A percentile compares a stretch with the other conserved stretches of the same genome.
These are phyloP conservation scores for Cercospora berteroae DNA, from an alignment of 2,329 filamentous ascomycete species.

Conservation along the genomic window DNA sequence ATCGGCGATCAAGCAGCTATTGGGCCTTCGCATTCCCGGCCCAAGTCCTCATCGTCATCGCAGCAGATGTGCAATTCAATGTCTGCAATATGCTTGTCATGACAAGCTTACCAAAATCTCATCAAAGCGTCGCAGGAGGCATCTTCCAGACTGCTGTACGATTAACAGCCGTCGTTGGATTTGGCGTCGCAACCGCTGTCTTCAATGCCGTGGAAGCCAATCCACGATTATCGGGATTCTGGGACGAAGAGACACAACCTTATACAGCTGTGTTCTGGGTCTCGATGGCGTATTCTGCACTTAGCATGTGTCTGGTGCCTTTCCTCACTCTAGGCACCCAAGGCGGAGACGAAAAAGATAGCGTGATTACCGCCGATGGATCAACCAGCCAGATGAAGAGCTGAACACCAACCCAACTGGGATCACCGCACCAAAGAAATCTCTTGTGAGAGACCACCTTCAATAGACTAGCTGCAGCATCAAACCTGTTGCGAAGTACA, in stretches of 20 bases:
- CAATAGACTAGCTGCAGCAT: too few relatives aligned
- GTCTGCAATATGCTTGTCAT: slow-evolving; percentile 15
- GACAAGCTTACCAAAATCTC: slow-evolving; percentile 11
- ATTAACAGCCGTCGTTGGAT: slow-evolving; percentile 5
- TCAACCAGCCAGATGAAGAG: background rate
- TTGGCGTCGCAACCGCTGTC: slow-evolving; percentile 7
- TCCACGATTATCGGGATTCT: background rate
- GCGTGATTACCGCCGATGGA: background rate
- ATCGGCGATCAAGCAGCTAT: slow-evolving; percentile 7
- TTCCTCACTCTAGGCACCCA: slow-evolving; percentile 9
- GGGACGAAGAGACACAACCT: slow-evolving; percentile 10
- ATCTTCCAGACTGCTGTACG: slow-evolving; percentile 12
- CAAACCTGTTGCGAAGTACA: too few relatives aligned
- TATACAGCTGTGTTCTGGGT: slow-evolving; percentile 11
- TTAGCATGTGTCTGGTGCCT: slow-evolving; percentile 10
- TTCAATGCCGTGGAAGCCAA: slow-evolving; percentile 5
- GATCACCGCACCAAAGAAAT: background rate
- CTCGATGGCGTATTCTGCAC: slow-evolving; percentile 3
- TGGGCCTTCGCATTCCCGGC: slow-evolving; percentile 15
- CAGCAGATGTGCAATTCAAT: slow-evolving; percentile 13
- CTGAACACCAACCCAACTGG: background rate
- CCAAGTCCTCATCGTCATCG: slow-evolving; percentile 7
- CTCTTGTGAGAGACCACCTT: too few relatives aligned
- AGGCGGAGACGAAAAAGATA: slow-evolving; percentile 2
- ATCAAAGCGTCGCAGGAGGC: slow-evolving; percentile 12